These are phyloP conservation scores for Anthostomella pinea DNA, from an alignment of 2,329 filamentous ascomycete species.

Conservation along the genomic window DNA sequence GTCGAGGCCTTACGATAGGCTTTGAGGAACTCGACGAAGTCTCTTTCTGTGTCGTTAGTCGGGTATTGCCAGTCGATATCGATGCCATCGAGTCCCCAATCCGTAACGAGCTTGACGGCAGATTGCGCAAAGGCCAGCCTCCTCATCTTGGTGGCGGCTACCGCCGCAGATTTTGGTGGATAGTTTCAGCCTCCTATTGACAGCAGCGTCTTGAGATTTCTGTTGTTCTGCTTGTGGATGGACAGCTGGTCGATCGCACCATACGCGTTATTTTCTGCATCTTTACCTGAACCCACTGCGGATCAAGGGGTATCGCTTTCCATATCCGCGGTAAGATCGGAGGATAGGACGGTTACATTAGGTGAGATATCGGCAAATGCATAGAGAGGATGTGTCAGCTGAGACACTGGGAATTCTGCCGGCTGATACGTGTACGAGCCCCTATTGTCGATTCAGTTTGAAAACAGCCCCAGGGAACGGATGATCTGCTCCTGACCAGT, in stretches of 20 bases:
- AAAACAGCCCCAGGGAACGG: background rate
- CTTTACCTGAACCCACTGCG: constrained; percentile 39
- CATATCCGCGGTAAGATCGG: constrained; percentile 60
- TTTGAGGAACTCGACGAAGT: constrained; percentile 41
- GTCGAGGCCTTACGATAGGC: constrained; percentile 38
- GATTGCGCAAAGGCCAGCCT: constrained; percentile 64
- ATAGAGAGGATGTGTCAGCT: constrained; percentile 73
- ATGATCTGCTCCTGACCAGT: constrained; percentile 44
- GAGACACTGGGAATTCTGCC: constrained; percentile 62
- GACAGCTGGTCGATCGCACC: constrained; percentile 77
- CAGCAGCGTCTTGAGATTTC: constrained; percentile 74
- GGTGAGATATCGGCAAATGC: constrained; percentile 46
- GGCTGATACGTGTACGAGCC: constrained; percentile 54
- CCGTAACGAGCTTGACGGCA: constrained; percentile 66
- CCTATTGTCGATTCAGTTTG: constrained; percentile 29
- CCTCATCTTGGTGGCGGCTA: constrained; percentile 59
- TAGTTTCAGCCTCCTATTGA: constrained; percentile 82
- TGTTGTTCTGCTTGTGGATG: constrained; percentile 71
- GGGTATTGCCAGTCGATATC: constrained; percentile 60
- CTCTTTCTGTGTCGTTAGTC: constrained; percentile 35
- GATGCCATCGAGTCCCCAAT: constrained; percentile 60
- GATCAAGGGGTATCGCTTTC: constrained; percentile 66
- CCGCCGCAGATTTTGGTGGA: constrained; percentile 64
- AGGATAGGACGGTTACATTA: constrained; percentile 52
- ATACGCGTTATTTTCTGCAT: constrained; percentile 72